A percentile compares a stretch with the other conserved stretches of the same genome.
Evolutionary conservation across 2,329 filamentous ascomycete genomes (phyloP).

Genomic region (Phialophora macrospora): DNA sequence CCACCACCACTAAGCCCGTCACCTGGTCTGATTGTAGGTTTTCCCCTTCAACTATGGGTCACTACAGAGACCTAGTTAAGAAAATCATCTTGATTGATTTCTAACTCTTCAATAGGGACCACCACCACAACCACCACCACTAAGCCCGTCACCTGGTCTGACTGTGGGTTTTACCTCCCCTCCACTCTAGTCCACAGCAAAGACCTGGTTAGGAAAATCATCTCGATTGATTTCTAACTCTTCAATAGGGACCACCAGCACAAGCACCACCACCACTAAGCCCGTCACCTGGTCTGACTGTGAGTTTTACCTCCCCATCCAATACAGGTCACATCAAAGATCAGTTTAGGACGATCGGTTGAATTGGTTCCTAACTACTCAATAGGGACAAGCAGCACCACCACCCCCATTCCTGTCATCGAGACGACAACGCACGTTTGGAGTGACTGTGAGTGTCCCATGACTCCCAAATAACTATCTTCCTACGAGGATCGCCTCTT

Average conservation of each 20-base stretch:
- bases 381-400: slow-evolving; percentile 1
- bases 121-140: neutral
- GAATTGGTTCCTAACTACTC: neutral
- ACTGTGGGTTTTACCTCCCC: neutral
- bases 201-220: neutral
- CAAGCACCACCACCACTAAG: neutral
- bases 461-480: neutral
- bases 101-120: neutral
- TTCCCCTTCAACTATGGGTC: no score
- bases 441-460: slow-evolving; percentile 17
- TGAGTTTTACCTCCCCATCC: neutral
- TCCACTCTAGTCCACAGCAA: neutral
- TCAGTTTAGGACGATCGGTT: neutral
- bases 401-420: neutral
- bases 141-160: neutral
- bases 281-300: neutral
- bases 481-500: neutral
- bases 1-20: no score
- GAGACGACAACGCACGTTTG: no score
- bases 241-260: neutral
- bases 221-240: neutral
- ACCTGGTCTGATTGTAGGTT: no score
- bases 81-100: no score
- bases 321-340: neutral
- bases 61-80: no score